Percentiles rank a stretch among this genome's conserved stretches.
These are phyloP conservation scores for Leccinum angustisporum DNA, from an alignment of 1,284 basidiomycete species.

Conservation along the genomic window DNA sequence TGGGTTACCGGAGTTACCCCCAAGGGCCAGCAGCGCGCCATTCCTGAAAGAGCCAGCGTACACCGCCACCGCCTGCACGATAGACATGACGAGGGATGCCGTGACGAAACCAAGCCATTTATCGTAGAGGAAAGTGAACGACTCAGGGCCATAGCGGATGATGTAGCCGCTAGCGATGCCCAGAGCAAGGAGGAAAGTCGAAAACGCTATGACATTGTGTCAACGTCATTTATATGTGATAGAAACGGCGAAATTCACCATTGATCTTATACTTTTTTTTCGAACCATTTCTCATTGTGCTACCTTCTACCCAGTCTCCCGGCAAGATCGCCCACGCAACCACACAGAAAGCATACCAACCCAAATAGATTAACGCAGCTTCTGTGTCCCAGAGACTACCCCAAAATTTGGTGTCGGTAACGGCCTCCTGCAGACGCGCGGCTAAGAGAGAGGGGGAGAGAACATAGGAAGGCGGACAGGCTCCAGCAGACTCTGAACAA, in stretches of 20 bases:
- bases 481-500: conserved; percentile 78
- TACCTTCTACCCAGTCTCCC: conserved; percentile 84
- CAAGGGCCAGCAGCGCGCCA: conserved; percentile 79
- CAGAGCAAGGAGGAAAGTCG: conserved; percentile 80
- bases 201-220: conserved; percentile 61
- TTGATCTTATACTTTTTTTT: conserved; percentile 93
- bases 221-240: background rate
- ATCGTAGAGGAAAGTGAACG: conserved; percentile 89
- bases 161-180: conserved; percentile 71
- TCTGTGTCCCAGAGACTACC: conserved; percentile 77
- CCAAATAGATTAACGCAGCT: conserved; percentile 76
- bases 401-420: conserved; percentile 65
- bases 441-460: conserved; percentile 36
- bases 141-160: conserved; percentile 69
- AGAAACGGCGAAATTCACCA: conserved; percentile 53
- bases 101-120: conserved; percentile 91
- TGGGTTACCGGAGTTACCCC: conserved; percentile 87
- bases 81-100: conserved; percentile 79
- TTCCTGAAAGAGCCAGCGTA: conserved; percentile 74
- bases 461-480: conserved; percentile 64
- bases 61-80: conserved; percentile 72
- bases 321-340: conserved; percentile 84
- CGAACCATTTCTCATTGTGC: conserved; percentile 73
- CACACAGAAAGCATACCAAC: conserved; percentile 90
- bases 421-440: conserved; percentile 44